Evolutionary conservation across 2,329 filamentous ascomycete genomes (phyloP).

Genomic region (Aspergillus brunneoviolaceus): DNA sequence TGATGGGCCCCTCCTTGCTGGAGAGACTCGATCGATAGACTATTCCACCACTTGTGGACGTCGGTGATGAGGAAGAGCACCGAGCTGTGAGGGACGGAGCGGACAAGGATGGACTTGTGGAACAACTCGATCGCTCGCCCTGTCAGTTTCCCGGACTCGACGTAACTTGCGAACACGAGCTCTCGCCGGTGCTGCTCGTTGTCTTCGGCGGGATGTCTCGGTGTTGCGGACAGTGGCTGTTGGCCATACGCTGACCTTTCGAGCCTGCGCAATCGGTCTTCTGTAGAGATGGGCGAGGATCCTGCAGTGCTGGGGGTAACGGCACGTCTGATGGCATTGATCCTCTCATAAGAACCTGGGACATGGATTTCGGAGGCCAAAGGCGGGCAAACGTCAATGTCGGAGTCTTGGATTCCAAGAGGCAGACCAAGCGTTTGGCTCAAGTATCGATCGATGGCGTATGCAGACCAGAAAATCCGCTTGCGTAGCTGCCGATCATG

Average conservation of each 20-base stretch:
- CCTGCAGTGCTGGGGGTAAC: background rate
- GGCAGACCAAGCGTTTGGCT: slow-evolving; percentile 42
- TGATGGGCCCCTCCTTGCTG: background rate
- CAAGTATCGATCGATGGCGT: slow-evolving; percentile 44
- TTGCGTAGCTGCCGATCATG: slow-evolving; percentile 43
- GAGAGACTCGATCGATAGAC: slow-evolving; percentile 29
- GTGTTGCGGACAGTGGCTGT: slow-evolving; percentile 3
- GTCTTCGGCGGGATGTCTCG: slow-evolving; percentile 6
- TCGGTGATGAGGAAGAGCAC: slow-evolving; percentile 41
- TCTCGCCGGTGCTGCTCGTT: slow-evolving; percentile 27
- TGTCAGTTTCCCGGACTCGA: slow-evolving; percentile 41
- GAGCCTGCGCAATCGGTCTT: background rate
- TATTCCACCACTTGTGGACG: slow-evolving; percentile 46
- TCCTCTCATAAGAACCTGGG: slow-evolving; percentile 18
- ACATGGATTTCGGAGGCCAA: slow-evolving; percentile 43
- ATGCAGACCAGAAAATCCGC: slow-evolving; percentile 45
- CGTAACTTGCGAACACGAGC: slow-evolving; percentile 38
- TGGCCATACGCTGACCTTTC: background rate
- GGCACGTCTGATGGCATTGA: background rate
- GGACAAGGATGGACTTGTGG: slow-evolving; percentile 44
- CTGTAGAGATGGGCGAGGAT: background rate
- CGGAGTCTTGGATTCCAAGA: slow-evolving; percentile 43
- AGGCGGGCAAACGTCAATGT: slow-evolving; percentile 50
- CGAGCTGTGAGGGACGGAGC: slow-evolving; percentile 39
- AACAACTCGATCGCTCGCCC: slow-evolving; percentile 44